Evolutionary conservation across 176 grass and related monocot genomes (phyloP).

Genomic region (Hordeum marinum): DNA sequence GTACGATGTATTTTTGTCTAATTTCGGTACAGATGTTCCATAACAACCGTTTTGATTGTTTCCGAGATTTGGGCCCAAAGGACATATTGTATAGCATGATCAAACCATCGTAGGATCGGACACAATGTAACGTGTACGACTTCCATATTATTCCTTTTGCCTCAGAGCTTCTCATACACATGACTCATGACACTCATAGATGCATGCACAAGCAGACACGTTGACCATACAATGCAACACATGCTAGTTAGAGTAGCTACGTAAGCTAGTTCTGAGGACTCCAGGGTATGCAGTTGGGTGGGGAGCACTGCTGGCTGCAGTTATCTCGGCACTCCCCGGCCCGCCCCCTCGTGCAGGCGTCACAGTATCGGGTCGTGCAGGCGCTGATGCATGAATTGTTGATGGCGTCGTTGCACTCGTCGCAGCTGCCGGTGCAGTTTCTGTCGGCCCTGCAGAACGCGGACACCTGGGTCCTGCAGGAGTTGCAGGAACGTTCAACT

Average conservation of each 20-base stretch:
- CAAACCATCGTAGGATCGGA: too few species aligned
- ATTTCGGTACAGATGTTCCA: too few species aligned
- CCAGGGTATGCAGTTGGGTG: neutral
- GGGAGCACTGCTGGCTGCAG: neutral
- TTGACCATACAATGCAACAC: too few species aligned
- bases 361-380: neutral
- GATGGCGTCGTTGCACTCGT: neutral
- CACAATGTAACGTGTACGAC: too few species aligned
- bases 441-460: neutral
- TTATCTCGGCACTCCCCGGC: neutral
- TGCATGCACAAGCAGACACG: too few species aligned
- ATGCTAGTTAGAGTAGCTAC: neutral
- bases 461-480: neutral
- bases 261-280: neutral
- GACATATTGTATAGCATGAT: too few species aligned
- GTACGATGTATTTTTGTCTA: too few species aligned
- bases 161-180: too few species aligned
- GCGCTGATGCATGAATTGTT: neutral
- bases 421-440: neutral
- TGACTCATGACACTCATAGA: too few species aligned
- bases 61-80: too few species aligned
- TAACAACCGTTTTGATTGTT: too few species aligned
- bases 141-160: too few species aligned
- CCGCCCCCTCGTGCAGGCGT: neutral
- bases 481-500: neutral